These are phyloP conservation scores for Fraxinus paxiana DNA, from an alignment of 305 asterid species.

Conservation along the genomic window DNA sequence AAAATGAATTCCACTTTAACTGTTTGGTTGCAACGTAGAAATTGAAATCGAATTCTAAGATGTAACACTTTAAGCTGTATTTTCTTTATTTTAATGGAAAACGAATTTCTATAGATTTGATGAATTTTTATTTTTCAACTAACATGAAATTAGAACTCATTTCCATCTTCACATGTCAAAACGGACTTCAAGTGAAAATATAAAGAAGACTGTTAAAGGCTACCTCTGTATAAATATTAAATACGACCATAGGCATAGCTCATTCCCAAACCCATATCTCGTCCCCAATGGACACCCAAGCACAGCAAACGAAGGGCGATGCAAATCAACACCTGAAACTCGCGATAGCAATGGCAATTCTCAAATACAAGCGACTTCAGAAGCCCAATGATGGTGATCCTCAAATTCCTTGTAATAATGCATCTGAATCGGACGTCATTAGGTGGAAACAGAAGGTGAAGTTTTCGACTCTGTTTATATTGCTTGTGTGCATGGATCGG, in stretches of 20 bases:
- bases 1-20: too few species aligned
- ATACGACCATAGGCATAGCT: not conserved
- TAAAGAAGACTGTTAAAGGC: not conserved
- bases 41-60: too few species aligned
- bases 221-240: not conserved
- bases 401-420: conserved; percentile 20
- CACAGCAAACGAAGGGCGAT: conserved; percentile 21
- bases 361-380: conserved; percentile 51
- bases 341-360: conserved; percentile 64
- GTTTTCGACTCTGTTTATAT: not conserved
- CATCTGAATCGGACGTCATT: conserved; percentile 41
- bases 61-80: too few species aligned
- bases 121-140: too few species aligned
- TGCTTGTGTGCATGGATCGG: not conserved
- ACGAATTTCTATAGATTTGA: too few species aligned
- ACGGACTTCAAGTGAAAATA: not conserved
- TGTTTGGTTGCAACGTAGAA: too few species aligned
- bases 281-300: conserved; percentile 23
- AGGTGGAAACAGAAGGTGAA: conserved; percentile 73
- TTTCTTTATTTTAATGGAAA: too few species aligned
- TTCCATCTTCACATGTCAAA: too few species aligned
- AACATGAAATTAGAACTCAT: too few species aligned
- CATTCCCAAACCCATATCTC: not conserved
- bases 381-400: conserved; percentile 23
- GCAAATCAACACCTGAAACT: conserved; percentile 47